A percentile compares a stretch with the other conserved stretches of the same genome.
These are phyloP conservation scores for Aspergillus sp. DNA, from an alignment of 2,329 filamentous ascomycete genomes.

Conservation along the genomic window DNA sequence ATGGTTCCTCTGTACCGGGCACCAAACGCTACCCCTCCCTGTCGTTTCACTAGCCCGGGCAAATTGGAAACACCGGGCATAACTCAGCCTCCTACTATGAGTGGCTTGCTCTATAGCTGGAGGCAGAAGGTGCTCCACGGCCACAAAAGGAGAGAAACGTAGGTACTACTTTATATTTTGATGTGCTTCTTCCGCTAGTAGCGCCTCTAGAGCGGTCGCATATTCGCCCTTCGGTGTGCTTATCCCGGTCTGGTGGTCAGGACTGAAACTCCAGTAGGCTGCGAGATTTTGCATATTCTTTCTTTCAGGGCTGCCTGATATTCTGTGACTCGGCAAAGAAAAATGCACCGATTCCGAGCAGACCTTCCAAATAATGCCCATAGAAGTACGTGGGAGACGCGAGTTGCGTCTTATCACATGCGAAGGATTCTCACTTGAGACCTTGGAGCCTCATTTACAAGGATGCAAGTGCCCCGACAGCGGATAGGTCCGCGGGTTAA, in stretches of 20 bases:
- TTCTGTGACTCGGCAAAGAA: not conserved
- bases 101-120: not conserved
- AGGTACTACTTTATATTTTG: not conserved
- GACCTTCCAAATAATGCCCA: not conserved
- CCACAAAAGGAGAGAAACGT: not conserved
- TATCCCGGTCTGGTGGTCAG: not conserved
- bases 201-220: not conserved
- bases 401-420: not conserved
- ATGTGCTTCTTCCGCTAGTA: not conserved
- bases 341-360: too few species aligned
- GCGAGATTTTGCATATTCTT: not conserved
- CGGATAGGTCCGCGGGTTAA: not conserved
- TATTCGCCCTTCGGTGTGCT: not conserved
- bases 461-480: not conserved
- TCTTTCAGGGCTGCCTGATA: not conserved
- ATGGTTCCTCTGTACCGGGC: too few species aligned
- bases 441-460: not conserved
- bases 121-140: not conserved
- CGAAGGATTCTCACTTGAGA: not conserved
- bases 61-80: not conserved
- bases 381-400: not conserved
- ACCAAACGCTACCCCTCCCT: not conserved
- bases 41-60: not conserved
- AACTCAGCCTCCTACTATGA: not conserved
- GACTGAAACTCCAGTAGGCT: not conserved